Evolutionary conservation across 768 basidiomycete species (phyloP), one percentile per base, ranked within the genome.

Genomic region (Grammothele lineata): DNA sequence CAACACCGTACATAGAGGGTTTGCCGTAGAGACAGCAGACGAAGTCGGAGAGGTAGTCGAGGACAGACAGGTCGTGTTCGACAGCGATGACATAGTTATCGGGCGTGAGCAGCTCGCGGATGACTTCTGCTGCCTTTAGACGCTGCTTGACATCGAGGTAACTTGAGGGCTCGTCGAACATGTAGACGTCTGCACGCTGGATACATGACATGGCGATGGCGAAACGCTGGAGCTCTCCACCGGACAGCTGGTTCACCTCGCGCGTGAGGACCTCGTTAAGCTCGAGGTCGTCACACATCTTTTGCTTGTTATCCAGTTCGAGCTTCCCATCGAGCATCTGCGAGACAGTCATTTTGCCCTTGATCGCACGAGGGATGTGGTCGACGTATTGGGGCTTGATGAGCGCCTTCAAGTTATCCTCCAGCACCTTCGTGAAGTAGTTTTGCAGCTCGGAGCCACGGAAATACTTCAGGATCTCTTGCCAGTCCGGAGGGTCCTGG

Each of bases 381-480:
- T 99, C 96, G 55, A 99, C 96, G 64, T 99, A 99, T 79, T 99
- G 96, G 1, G 96, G 96, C 69, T 99, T 99, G 66, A 98, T 98
- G 52, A 99, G 80, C 1, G 96, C 94, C 73, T 97, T 98, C 63
- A 98, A 73, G 62, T 99, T 93, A 68, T 99, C 96, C 68, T 98
- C 96, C 17, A 99, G 77, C 5, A 98, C 92, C 69, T 98, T 98
- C 41, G 96, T 98, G 70, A 99, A 99, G 72, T 98, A 99, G 65
- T 99, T 99, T 64, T 99, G 96, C 21, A 99, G 78, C 69, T 98
- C 96, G 5, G 94, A 97, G 43, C 96, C 96, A 54, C 96, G 85
- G 78, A 97, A 99, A 65, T 99, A 88, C 68, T 95, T 95, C 41
- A 99, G 72, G 56, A 99, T 97, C 64, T 98, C 96, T 65, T 92